Base-by-base conservation (phyloP, 2,329 filamentous ascomycete species). In the Fusarium chlamydosporum region DNA sequence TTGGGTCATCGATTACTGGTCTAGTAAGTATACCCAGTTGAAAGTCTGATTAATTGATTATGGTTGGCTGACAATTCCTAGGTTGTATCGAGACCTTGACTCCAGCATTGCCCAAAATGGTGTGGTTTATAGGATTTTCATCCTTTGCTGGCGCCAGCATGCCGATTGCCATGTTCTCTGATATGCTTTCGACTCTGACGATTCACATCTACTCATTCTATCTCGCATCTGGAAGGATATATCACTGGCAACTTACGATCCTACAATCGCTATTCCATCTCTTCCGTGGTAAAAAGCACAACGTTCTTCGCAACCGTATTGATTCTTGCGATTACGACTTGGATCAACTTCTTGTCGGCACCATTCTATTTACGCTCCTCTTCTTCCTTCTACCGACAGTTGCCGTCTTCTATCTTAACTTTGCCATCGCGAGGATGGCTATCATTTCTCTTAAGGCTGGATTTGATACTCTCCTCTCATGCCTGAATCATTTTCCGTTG, bases 1-100 rank as follows among this genome's bases (percentile, higher is more conserved):
- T 4, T 99, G 96, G 96, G 96, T 99, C 47, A 98, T 99, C 70
- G 94, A 97, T 70, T 96, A 97, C 77, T 99, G 96, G 96, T 92
- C 93, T 59, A 91, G 92, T 92, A 82, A 77, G 88, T 82, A 33
- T 31, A 9, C 10, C 13, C 11, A 7, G 9, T 12, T 18, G 1
- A 26, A 18, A 43, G 38, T 20, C 23, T 23, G 23, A 23, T 23
- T 27, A 38, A 13, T 11, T 13, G 38, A 7, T 13, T 34, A 7
- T 11, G 20, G 10, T 18, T 38, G 10, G 52, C 75, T 79, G 59
- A 79, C 71, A 12, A 26, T 18, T 26, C n/a, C 5, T 56, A 91
- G 91, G 86, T 72, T 96, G 91, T 75, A 92, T 97, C 75, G 86
- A 88, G 59, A 86, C 91, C 35, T 82, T 98, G 13, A 88, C 91